These are phyloP conservation scores for Leccinum arenicola DNA, from an alignment of 768 basidiomycete genomes.

Conservation along the genomic window DNA sequence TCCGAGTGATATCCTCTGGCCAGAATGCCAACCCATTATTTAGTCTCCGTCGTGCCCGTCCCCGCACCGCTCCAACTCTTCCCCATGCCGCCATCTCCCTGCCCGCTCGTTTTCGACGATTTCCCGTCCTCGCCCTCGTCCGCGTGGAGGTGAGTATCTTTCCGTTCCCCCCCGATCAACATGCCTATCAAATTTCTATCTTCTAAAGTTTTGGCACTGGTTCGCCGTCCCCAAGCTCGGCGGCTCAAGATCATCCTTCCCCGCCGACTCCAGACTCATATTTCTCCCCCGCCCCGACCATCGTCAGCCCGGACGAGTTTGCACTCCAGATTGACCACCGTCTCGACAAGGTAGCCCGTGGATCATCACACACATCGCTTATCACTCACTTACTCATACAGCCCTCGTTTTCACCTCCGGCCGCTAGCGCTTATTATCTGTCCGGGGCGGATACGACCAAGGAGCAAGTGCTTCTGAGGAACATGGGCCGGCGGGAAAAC, in stretches of 20 bases:
- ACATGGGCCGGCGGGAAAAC: constrained; percentile 9
- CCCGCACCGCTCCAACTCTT: not conserved
- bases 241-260: constrained; percentile 9
- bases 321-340: constrained; percentile 8
- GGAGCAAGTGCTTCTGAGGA: constrained; percentile 16
- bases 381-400: constrained; percentile 1
- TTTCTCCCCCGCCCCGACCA: constrained; percentile 8
- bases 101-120: not conserved
- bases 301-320: constrained; percentile 17
- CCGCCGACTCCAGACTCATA: constrained; percentile 22
- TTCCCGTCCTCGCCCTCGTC: constrained; percentile 23
- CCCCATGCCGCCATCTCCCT: constrained; percentile 6
- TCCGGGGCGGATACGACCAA: constrained; percentile 16
- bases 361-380: not conserved
- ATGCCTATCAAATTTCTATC: not conserved
- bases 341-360: constrained; percentile 1
- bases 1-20: constrained; percentile 4
- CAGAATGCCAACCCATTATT: constrained; percentile 7
- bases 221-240: constrained; percentile 17
- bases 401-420: not conserved
- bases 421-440: not conserved
- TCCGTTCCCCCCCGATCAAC: not conserved
- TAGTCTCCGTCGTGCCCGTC: not conserved
- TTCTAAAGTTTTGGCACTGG: constrained; percentile 1
- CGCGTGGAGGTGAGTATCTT: constrained; percentile 22